Evolutionary conservation across 768 basidiomycete species (phyloP).

Genomic region (Lactarius akahatsu): DNA sequence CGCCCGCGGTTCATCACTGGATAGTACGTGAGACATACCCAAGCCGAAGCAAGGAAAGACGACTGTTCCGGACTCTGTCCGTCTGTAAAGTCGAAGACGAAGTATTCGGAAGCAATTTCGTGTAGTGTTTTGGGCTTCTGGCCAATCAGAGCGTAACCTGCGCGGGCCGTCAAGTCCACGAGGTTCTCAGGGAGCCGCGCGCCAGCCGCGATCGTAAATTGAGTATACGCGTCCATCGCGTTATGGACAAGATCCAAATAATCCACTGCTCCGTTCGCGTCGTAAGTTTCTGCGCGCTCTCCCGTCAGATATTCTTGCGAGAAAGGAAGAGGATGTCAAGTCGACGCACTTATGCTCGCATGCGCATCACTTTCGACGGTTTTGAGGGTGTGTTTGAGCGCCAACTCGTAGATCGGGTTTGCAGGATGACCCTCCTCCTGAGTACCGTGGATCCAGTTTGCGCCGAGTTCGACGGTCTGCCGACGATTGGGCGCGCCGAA

Average conservation of each 20-base stretch:
- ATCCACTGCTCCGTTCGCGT: constrained; percentile 46
- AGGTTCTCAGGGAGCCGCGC: constrained; percentile 40
- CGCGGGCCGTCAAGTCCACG: constrained; percentile 50
- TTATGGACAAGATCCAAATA: constrained; percentile 46
- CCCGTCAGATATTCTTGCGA: not conserved
- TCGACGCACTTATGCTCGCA: constrained; percentile 33
- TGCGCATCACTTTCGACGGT: constrained; percentile 42
- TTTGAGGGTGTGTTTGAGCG: constrained; percentile 48
- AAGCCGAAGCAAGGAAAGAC: constrained; percentile 53
- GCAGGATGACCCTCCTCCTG: constrained; percentile 45
- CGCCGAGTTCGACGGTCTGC: constrained; percentile 45
- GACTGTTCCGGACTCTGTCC: constrained; percentile 57
- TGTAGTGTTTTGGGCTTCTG: constrained; percentile 45
- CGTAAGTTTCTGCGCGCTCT: constrained; percentile 46
- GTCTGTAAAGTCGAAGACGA: constrained; percentile 49
- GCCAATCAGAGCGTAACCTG: constrained; percentile 51
- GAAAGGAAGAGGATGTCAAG: no score
- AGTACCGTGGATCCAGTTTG: constrained; percentile 43
- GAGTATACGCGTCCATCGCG: constrained; percentile 40
- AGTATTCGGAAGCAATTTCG: constrained; percentile 55
- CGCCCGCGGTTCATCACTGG: no score
- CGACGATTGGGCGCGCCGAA: constrained; percentile 43
- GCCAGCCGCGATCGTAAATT: constrained; percentile 44
- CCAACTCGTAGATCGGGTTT: constrained; percentile 59
- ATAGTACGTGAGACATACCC: no score